Evolutionary conservation across 352 stramenopile species (phyloP).

Genomic region (Phytophthora aleatoria): DNA sequence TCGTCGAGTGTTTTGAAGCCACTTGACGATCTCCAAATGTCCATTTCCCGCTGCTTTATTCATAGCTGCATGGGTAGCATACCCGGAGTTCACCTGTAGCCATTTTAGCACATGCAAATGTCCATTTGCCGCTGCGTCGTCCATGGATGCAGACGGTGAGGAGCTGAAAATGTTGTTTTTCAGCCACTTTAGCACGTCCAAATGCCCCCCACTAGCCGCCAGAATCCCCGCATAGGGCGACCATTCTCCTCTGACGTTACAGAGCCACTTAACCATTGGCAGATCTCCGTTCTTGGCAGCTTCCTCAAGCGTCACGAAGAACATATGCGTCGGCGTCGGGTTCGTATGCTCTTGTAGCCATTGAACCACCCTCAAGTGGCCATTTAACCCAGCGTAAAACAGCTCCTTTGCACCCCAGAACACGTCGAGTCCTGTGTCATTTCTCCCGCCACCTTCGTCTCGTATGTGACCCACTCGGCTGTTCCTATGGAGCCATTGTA

Average conservation of each 20-base stretch:
- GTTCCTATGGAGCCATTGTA: slow-evolving; percentile 39
- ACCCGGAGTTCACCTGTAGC: slow-evolving; percentile 29
- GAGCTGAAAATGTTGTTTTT: slow-evolving; percentile 32
- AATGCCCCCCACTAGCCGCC: slow-evolving; percentile 42
- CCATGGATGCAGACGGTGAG: slow-evolving; percentile 30
- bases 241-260: slow-evolving; percentile 36
- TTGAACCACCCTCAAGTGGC: slow-evolving; percentile 37
- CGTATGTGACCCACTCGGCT: slow-evolving; percentile 13
- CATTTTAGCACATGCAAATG: slow-evolving; percentile 32
- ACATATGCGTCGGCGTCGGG: slow-evolving; percentile 43
- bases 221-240: slow-evolving; percentile 39
- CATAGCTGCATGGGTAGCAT: slow-evolving; percentile 28
- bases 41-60: slow-evolving; percentile 38
- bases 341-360: slow-evolving; percentile 45
- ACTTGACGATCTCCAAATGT: slow-evolving; percentile 35
- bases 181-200: slow-evolving; percentile 37
- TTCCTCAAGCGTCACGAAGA: slow-evolving; percentile 48
- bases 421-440: slow-evolving; percentile 11
- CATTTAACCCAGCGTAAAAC: slow-evolving; percentile 40
- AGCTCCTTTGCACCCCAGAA: slow-evolving; percentile 46
- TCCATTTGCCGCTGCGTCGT: slow-evolving; percentile 35
- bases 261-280: slow-evolving; percentile 42
- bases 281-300: slow-evolving; percentile 42
- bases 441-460: slow-evolving; percentile 7
- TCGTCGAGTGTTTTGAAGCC: slow-evolving; percentile 30